Base-by-base conservation (phyloP, 2,329 filamentous ascomycete genomes). In the Phialophora macrospora region DNA sequence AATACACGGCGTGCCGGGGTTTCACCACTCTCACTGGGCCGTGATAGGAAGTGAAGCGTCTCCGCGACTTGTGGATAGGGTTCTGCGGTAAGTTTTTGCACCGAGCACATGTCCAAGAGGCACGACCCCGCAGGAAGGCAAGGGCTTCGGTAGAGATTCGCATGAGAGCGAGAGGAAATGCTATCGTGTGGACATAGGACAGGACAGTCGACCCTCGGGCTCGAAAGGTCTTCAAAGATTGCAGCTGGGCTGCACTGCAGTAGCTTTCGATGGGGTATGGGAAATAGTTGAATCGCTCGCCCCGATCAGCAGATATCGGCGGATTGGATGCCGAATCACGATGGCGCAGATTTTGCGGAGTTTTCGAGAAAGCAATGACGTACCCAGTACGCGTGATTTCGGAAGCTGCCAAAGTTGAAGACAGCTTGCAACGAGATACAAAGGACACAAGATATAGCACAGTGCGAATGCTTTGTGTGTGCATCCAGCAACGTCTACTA, bases 31-130 rank as follows among this genome's bases (percentile, higher is more conserved):
- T 62, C n/a, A 66, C 59, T 12, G 65, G 65, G 46, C 67, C 61
- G 12, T 28, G 44, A 30, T 41, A 52, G 7, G 65, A 66, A 32
- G 41, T 58, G 28, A 59, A 72, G 22, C 48, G 44, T 3, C 59
- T 65, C 28, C 63, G 58, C 12, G 55, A 46, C 26, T 55, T 54
- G 32, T 59, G 30, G 30, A 49, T 26, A 2, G 57, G 49, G 11
- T 46, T 41, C 22, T 62, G 62, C 14, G 52, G 52, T 32, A 24
- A 32, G 14, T 20, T 58, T 44, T 69, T 68, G 55, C 67, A 69
- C 11, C 64, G 65, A 52, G 63, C 57, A 63, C 67, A 71, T 3
- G 69, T 69, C 69, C 69, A 69, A 12, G 62, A 62, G 52, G 65
- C 59, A 46, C 60, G 61, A 41, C 65, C 62, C 44, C 61, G 60